Base-by-base conservation (phyloP, 2,329 filamentous ascomycete genomes). In the Aspergillus sp. region DNA sequence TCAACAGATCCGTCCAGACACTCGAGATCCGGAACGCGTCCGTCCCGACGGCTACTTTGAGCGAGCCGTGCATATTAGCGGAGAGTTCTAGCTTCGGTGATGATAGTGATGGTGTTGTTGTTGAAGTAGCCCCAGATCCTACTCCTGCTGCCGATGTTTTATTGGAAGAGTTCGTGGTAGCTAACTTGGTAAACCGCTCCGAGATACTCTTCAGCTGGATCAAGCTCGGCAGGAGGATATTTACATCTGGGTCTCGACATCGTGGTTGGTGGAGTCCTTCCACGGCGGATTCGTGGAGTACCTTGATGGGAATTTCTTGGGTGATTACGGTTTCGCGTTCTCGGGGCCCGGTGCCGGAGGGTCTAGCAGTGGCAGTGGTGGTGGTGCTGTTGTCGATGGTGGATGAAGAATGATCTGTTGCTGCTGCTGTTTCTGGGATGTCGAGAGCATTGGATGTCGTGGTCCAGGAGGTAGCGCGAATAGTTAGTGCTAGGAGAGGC, bases 301-400 rank as follows among this genome's bases (percentile, higher is more conserved):
- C 92, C 17, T 93, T 89, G 47, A 98, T 90, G n/a, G 95, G 95
- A 41, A 99, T 90, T 76, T 98, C 92, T 73, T 99, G 95, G 0
- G 92, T 96, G 70, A 99, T 90, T 68, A 96, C 84, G 64, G 95
- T 96, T 75, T 97, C 93, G 68, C 92, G 88, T 70, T 94, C 91
- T 59, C 89, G 83, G 47, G 83, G 66, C 0, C 32, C 32, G 11
- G 32, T 36, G 73, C 85, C 66, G 80, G 86, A 74, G 21, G 65
- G 63, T 10, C 47, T 27, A 27, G 47, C 2, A n/a, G 25, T 27
- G 69, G 70, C 64, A 79, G 74, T 57, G 58, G 53, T 21, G 39
- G 75, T 65, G 58, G 53, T 59, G 48, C 10, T 50, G 48, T 50
- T 53, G 63, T 59, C 41, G 68, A 64, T 15, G 73, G 63, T 57